Base-by-base conservation (phyloP, 2,329 filamentous ascomycete species). In the Davidsoniella neocaledoniae region DNA sequence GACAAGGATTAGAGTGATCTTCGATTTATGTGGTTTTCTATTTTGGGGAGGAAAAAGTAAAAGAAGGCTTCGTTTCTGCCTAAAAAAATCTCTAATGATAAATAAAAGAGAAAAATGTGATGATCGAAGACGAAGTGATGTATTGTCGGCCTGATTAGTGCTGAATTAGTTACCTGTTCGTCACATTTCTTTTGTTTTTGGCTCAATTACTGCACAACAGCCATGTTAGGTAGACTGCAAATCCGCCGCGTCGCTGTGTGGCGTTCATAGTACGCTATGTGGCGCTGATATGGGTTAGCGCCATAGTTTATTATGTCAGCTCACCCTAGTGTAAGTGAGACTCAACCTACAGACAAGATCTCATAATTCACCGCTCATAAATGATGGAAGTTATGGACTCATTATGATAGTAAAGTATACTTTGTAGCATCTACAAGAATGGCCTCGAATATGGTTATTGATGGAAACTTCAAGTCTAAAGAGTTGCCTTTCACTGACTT, bases 211-310 rank as follows among this genome's bases (percentile, higher is more conserved):
- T 21, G 44, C 12, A 39, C 14, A 39, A 23, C 37, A 25, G 19
- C 44, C 25, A 39, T 26, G 36, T 39, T 38, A 33, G 29, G 29
- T 33, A 29, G 10, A 33, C 29, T 33, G 44, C 29, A 17, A 21
- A 46, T 39, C 36, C 44, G 23, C 25, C 44, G 44, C 33, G 44
- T 46, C 44, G 17, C 4, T 25, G 19, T 46, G 44, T 46, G 44
- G 44, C 44, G 44, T 17, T 46, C 38, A 17, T 46, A 39, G 38
- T 33, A 46, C 33, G 44, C 17, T 16, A 2, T n/a, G 33, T 46
- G 44, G 44, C 44, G 33, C 25, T 8, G 2, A 10, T 39, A 37
- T 33, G 44, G 14, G 10, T 12, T 25, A 39, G 21, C 44, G 33
- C 33, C 44, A 46, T 25, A 17, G 23, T 19, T 46, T 46, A 33